Evolutionary conservation across 768 basidiomycete species (phyloP), one percentile per base, ranked within the genome.

Genomic region (Tulasnella sp.): DNA sequence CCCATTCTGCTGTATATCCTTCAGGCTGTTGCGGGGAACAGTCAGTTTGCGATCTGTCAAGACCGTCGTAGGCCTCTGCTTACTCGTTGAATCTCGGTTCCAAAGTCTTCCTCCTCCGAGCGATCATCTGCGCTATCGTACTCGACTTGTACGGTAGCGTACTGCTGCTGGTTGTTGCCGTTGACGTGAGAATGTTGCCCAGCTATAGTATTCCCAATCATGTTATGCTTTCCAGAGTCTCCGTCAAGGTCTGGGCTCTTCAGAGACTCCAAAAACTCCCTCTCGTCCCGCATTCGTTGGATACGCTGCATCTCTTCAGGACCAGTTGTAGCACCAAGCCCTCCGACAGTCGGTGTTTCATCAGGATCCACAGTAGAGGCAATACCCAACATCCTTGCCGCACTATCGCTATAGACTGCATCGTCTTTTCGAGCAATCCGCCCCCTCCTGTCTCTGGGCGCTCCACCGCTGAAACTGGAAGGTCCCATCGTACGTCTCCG

Each of bases 371-470:
- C 36, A 7, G 38, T 18, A 24, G 38, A 52, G 14, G 62, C n/a
- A n/a, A 62, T 40, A 36, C 58, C 48, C 58, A 40, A n/a, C 14
- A 62, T 40, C 46, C 44, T 56, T n/a, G 75, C 75, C 16, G 44
- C 52, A 38, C 76, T 74, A 36, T 77, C 56, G 56, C 58, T 34
- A 27, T 68, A 68, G 62, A 74, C 31, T 14, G 58, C 38, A 27
- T 79, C 78, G 42, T 79, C 78, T 58, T 79, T 79, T 39, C 78
- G 40, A 8, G 78, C 74, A 71, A 95, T 91, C 31, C 94, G 89
- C 16, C 94, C 94, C 46, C 94, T 88, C 34, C 94, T 87, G 84
- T 95, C 94, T 75, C 94, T 89, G 34, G 94, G 94, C 16, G 89
- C 86, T 9, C 91, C 92, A 3, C 90, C 92, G 7, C 91, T 91